Percentiles rank a stretch among this genome's conserved stretches.
Conservation (phyloP, 257 asterid genomes). For the Perilla frutescens region DNA sequence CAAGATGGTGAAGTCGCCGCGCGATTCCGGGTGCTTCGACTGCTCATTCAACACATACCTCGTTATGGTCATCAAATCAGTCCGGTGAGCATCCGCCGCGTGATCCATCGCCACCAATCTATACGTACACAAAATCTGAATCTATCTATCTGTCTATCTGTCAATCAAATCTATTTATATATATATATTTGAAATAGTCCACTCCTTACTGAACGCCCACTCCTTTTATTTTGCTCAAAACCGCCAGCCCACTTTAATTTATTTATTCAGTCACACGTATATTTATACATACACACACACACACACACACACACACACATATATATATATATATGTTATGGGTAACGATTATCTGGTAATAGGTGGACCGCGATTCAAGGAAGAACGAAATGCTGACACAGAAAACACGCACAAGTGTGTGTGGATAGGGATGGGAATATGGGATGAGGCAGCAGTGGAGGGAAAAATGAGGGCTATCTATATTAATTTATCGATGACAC, state of each 20-base stretch:
- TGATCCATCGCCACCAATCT: slow-evolving; percentile 69
- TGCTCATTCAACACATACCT: slow-evolving; percentile 91
- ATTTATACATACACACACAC: not conserved
- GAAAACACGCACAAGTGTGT: slow-evolving; percentile 36
- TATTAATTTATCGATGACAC: slow-evolving; percentile 40
- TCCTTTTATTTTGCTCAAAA: slow-evolving; percentile 19
- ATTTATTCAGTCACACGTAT: not conserved
- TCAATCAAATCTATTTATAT: too few relatives aligned
- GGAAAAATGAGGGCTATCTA: slow-evolving; percentile 41
- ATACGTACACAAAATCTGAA: slow-evolving; percentile 25
- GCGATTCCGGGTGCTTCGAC: slow-evolving; percentile 76
- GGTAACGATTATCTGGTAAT: slow-evolving; percentile 13
- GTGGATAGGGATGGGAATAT: slow-evolving; percentile 56
- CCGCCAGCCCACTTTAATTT: slow-evolving; percentile 1
- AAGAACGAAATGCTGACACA: slow-evolving; percentile 34
- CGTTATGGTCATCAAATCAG: slow-evolving; percentile 97
- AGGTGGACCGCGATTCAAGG: slow-evolving; percentile 50
- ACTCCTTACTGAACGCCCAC: not conserved
- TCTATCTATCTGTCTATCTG: slow-evolving; percentile 7
- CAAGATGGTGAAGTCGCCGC: slow-evolving; percentile 92
- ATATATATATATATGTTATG: not conserved
- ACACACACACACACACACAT: not conserved
- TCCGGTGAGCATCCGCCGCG: slow-evolving; percentile 82
- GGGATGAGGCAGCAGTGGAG: slow-evolving; percentile 60
- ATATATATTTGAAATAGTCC: not conserved